Percentiles rank a stretch among this genome's conserved stretches.
phyloP scores from a whole-genome alignment of 257 asterid genomes.

The Plantago elongata region DNA sequence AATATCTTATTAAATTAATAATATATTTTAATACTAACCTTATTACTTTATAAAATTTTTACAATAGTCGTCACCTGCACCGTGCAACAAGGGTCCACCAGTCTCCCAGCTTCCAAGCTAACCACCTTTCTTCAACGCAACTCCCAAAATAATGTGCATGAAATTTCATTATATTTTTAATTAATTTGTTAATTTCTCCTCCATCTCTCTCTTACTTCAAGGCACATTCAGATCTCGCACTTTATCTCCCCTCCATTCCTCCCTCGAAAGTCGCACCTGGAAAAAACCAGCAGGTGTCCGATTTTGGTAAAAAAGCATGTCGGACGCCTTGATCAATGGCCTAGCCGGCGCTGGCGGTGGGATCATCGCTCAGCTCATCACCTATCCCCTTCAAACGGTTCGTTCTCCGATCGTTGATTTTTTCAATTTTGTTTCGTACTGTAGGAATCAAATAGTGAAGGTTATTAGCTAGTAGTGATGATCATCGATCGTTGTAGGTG shows the following conservation, averaged over 20 bases:
- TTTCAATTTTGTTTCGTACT: neutral
- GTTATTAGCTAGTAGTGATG: conserved; percentile 3
- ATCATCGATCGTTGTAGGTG: conserved; percentile 44
- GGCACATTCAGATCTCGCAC: neutral
- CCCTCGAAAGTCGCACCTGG: neutral
- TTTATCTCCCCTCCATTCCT: neutral
- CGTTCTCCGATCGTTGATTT: neutral
- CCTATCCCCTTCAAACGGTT: conserved; percentile 95
- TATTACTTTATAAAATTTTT: too few species aligned
- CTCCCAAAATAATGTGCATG: too few species aligned
- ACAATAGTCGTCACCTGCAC: too few species aligned
- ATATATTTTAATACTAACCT: too few species aligned
- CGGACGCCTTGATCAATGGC: conserved; percentile 95
- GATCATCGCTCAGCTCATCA: conserved; percentile 84
- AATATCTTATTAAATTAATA: too few species aligned
- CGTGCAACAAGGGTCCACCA: too few species aligned
- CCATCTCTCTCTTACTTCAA: too few species aligned
- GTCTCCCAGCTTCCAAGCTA: too few species aligned
- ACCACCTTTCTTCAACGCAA: too few species aligned
- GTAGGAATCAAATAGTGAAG: neutral
- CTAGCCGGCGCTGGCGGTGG: conserved; percentile 99
- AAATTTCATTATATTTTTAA: too few species aligned
- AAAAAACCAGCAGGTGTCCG: neutral
- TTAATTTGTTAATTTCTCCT: too few species aligned
- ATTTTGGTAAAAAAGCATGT: conserved; percentile 36